These are phyloP conservation scores for Micromonas pusilla DNA, from an alignment of 139 green algal genomes.

Conservation along the genomic window DNA sequence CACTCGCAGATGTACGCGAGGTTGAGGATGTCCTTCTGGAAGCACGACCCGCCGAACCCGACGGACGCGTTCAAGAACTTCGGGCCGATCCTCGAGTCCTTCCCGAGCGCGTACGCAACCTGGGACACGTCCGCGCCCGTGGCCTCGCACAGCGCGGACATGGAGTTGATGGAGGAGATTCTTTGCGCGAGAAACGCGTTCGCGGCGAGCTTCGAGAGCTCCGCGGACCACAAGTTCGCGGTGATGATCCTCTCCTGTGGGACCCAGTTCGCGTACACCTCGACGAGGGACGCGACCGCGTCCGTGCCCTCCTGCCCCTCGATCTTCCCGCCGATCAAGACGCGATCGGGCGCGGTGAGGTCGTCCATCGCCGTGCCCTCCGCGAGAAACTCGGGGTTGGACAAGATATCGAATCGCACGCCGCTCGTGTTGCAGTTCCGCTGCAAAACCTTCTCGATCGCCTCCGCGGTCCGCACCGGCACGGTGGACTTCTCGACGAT, in stretches of 20 bases:
- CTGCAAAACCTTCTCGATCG: slow-evolving; percentile 69
- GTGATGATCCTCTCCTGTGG: slow-evolving; percentile 84
- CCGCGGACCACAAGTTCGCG: slow-evolving; percentile 85
- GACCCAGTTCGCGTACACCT: slow-evolving; percentile 90
- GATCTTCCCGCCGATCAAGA: slow-evolving; percentile 43
- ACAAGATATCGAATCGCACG: slow-evolving; percentile 79
- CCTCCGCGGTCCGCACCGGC: slow-evolving; percentile 97
- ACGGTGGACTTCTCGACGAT: slow-evolving; percentile 99
- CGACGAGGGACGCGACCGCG: slow-evolving; percentile 33
- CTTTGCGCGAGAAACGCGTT: slow-evolving; percentile 76
- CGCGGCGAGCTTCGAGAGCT: slow-evolving; percentile 97
- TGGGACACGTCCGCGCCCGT: slow-evolving; percentile 85
- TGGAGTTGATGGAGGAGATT: slow-evolving; percentile 98
- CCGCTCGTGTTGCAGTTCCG: slow-evolving; percentile 36
- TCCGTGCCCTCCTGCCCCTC: slow-evolving; percentile 65
- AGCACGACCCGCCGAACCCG: slow-evolving; percentile 97
- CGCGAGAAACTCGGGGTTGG: slow-evolving; percentile 84
- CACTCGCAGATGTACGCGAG: slow-evolving; percentile 81
- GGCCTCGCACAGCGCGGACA: slow-evolving; percentile 94
- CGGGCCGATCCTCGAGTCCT: slow-evolving; percentile 85
- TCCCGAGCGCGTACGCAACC: slow-evolving; percentile 46
- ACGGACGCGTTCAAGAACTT: slow-evolving; percentile 97
- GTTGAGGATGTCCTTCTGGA: slow-evolving; percentile 99
- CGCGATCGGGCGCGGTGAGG: slow-evolving; percentile 66
- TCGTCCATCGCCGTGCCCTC: slow-evolving; percentile 86